These are phyloP conservation scores for Pseudohalonectria lignicola DNA, from an alignment of 2,329 filamentous ascomycete species.

Conservation along the genomic window DNA sequence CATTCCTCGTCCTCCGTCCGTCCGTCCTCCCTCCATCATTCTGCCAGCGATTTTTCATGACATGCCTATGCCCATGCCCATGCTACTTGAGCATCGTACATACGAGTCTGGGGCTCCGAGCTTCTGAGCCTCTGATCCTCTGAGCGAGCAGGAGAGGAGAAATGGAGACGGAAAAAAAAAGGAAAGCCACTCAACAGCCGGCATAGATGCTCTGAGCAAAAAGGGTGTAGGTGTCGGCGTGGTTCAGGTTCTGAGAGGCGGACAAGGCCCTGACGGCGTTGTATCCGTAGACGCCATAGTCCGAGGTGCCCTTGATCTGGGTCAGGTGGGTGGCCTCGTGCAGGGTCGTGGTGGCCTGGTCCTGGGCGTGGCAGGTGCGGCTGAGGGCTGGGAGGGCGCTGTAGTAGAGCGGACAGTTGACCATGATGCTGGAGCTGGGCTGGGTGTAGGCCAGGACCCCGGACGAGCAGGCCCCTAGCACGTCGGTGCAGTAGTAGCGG, in stretches of 20 bases:
- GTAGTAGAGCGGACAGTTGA: conserved; percentile 53
- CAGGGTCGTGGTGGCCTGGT: conserved; percentile 52
- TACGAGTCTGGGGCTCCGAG: no score
- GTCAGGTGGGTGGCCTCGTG: conserved; percentile 57
- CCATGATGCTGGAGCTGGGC: conserved; percentile 40
- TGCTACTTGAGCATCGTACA: no score
- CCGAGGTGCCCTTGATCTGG: conserved; percentile 45
- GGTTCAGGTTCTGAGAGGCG: conserved; percentile 39
- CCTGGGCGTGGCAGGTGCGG: conserved; percentile 48
- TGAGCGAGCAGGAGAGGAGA: no score
- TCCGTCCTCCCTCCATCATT: no score
- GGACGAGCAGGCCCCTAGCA: conserved; percentile 36
- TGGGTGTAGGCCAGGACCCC: conserved; percentile 52
- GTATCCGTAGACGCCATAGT: conserved; percentile 46
- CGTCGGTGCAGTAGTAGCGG: conserved; percentile 48
- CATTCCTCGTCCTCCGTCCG: no score
- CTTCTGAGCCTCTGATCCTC: no score
- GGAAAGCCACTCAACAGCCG: not conserved
- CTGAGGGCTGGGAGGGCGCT: conserved; percentile 36
- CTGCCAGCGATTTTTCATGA: no score
- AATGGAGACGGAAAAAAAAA: no score
- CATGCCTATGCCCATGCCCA: no score
- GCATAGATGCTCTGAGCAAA: conserved; percentile 17
- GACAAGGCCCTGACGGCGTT: conserved; percentile 37
- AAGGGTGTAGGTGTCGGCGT: conserved; percentile 49